Base-by-base conservation (phyloP, 2,329 filamentous ascomycete genomes). In the Penicillium brevicompactum region DNA sequence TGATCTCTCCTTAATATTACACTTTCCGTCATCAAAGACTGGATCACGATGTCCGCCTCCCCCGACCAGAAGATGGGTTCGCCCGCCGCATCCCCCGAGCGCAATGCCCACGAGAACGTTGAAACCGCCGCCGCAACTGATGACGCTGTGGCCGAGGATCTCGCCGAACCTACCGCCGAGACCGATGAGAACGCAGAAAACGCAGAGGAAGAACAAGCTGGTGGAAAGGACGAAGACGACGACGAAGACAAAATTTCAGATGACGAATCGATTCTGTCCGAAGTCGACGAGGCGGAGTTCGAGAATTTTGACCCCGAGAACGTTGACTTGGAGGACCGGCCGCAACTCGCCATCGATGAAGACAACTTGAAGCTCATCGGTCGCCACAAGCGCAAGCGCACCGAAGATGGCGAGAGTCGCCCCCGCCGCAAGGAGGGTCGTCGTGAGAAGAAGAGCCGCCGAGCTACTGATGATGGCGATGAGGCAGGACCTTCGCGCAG, bases 381-480 rank as follows among this genome's bases (percentile, higher is more conserved):
- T 54, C 81, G 85, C 51, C 82, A 86, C 73, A 87, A 87, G 77
- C 78, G 85, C 59, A 84, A 86, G 78, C 83, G 90, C 54, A 69
- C 80, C 8, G 87, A 81, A 37, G 83, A 82, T 48, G 84, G 84
- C 32, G 86, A 86, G 49, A 84, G 83, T 30, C 75, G 80, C 42
- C 90, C 89, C 74, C 94, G 91, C 76, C 88, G 90, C 50, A 86
- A 83, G 59, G 79, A 82, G 62, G 75, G 77, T 4, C 75, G 79
- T 55, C 74, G 82, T 27, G 82, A 84, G 65, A 83, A 81, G 73
- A 87, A 88, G 71, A 88, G 87, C 66, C 87, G 85, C n/a, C 82
- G 86, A 48, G 82, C 87, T 65, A 87, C 87, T 62, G 90, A 90
- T 74, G 86, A 87, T 75, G 80, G 79, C 38, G 74, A 68, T 41